Evolutionary conservation across 371 early-diverging fungal species (phyloP), one percentile per base, ranked within the genome.

Genomic region (Mucor piriformis): DNA sequence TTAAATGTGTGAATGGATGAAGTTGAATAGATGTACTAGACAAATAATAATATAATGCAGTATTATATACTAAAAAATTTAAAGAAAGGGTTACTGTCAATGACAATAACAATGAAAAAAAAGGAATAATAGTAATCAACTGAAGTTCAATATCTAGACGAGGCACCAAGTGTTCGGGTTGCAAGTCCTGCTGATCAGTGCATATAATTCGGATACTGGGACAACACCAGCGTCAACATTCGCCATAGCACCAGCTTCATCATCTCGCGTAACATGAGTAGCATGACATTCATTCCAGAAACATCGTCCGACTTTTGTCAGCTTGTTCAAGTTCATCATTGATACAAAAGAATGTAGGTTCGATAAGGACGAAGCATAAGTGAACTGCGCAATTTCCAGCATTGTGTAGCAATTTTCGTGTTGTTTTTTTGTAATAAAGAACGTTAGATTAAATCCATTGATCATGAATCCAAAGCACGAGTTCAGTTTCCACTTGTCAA

Each of bases 401-500:
- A 40, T 40, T 40, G 40, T 40, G 40, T 40, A 40, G 16, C 15
- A 40, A 16, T 40, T 15, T 40, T 54, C 40, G 52, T 59, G 52
- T 16, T 40, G 59, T 48, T 65, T 65, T 1, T 46, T 50, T 54
- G 56, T 52, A 66, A 66, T 57, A 20, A 66, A 66, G 38, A 66
- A 64, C 44, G 65, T 56, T 24, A 66, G 51, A 23, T 37, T 34
- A 43, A 56, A 66, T 47, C 52, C 60, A 48, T 56, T 60, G 24
- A 57, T 53, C 61, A 60, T 65, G 32, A 65, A 56, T 10, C 44
- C 60, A 6, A 65, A 54, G 32, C 61, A 66, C 50, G 49, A 56
- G 10, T 40, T 47, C 51, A 59, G 49, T 27, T 53, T 34, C 59
- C 56, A 52, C 27, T 25, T 20, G 51, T 65, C 57, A 38, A 66